phyloP scores from a whole-genome alignment of 2,329 filamentous ascomycete genomes.

The Penicillium sp. region DNA sequence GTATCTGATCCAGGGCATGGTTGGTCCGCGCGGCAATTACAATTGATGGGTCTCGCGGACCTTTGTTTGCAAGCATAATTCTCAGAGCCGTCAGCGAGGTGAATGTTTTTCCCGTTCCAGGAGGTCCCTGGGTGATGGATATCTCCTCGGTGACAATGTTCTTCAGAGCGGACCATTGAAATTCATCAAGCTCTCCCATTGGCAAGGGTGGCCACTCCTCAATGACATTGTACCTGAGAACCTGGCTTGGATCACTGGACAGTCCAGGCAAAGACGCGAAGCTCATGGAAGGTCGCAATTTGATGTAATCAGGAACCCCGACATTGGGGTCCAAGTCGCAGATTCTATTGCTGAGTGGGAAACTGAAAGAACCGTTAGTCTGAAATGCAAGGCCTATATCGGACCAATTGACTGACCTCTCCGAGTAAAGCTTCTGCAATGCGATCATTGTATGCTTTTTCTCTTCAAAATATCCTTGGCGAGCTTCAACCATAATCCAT shows the following conservation, averaged over 20 bases:
- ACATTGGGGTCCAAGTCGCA: conserved; percentile 44
- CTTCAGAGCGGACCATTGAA: conserved; percentile 69
- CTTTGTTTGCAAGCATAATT: conserved; percentile 63
- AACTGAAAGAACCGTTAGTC: conserved; percentile 32
- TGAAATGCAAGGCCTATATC: not conserved
- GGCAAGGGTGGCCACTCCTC: conserved; percentile 54
- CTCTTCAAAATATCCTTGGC: conserved; percentile 75
- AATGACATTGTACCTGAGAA: conserved; percentile 55
- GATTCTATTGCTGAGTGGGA: conserved; percentile 48
- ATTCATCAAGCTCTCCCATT: conserved; percentile 62
- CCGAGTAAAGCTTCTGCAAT: conserved; percentile 65
- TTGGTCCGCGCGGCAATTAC: conserved; percentile 87
- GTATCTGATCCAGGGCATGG: conserved; percentile 82
- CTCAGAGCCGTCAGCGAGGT: conserved; percentile 74
- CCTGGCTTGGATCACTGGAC: conserved; percentile 27
- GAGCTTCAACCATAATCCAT: conserved; percentile 78
- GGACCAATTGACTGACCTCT: conserved; percentile 43
- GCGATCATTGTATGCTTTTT: conserved; percentile 71
- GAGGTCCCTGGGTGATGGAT: conserved; percentile 81
- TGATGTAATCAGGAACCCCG: conserved; percentile 56
- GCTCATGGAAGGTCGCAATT: conserved; percentile 52
- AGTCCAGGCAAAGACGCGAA: conserved; percentile 48
- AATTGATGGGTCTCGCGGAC: conserved; percentile 63
- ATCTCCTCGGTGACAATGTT: conserved; percentile 72
- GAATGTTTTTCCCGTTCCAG: conserved; percentile 78